A percentile compares a stretch with the other conserved stretches of the same genome.
These are phyloP conservation scores for Melampsora medusae DNA, from an alignment of 1,284 basidiomycete genomes.

Conservation along the genomic window DNA sequence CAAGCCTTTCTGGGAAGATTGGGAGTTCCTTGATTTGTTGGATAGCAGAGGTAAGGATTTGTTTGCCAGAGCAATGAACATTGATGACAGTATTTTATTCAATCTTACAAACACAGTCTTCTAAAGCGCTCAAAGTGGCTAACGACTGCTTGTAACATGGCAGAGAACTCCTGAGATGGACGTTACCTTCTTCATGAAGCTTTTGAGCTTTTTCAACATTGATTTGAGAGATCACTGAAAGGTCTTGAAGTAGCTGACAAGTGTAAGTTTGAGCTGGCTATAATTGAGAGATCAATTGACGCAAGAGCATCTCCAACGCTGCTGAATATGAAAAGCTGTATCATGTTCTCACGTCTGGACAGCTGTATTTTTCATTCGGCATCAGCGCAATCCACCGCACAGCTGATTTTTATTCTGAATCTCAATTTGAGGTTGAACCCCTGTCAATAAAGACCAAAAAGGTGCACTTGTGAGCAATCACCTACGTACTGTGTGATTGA, in stretches of 20 bases:
- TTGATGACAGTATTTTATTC: conserved; percentile 70
- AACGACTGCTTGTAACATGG: conserved; percentile 87
- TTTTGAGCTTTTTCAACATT: conserved; percentile 80
- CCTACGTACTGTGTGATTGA: too few relatives aligned
- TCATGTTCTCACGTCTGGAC: too few relatives aligned
- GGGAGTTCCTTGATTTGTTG: conserved; percentile 70
- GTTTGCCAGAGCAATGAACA: conserved; percentile 61
- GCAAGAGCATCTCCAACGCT: too few relatives aligned
- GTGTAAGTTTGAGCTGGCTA: conserved; percentile 93
- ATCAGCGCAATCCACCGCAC: too few relatives aligned
- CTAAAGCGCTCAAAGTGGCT: conserved; percentile 68
- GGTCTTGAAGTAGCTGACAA: conserved; percentile 78
- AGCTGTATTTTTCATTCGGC: too few relatives aligned
- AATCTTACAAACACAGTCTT: conserved; percentile 72
- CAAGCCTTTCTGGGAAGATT: conserved; percentile 48
- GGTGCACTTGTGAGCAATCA: too few relatives aligned
- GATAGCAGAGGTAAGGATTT: conserved; percentile 66
- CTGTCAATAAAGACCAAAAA: too few relatives aligned
- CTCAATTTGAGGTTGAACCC: too few relatives aligned
- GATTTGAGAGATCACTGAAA: conserved; percentile 79
- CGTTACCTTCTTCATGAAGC: conserved; percentile 73
- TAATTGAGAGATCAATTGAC: conserved; percentile 91
- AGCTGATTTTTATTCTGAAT: too few relatives aligned
- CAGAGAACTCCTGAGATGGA: conserved; percentile 68
- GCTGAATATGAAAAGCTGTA: too few relatives aligned